phyloP scores from a whole-genome alignment of 23 red algal species.

The Agarophyton chilense region DNA sequence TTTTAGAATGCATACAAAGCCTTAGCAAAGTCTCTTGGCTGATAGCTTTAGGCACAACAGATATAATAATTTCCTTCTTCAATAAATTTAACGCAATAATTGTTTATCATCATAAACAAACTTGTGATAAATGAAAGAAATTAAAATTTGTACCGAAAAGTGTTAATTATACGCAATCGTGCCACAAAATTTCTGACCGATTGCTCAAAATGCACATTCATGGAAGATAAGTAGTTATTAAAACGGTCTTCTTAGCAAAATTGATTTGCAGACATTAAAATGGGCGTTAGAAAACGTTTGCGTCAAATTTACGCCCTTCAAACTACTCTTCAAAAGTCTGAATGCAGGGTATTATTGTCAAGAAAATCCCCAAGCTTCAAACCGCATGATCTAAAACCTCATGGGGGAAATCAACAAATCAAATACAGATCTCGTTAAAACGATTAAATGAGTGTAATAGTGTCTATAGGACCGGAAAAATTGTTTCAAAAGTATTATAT shows the following conservation, averaged over 20 bases:
- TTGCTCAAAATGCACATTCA: background rate
- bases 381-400: background rate
- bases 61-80: background rate
- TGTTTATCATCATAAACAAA: background rate
- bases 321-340: constrained; percentile 29
- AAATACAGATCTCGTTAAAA: background rate
- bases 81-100: background rate
- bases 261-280: background rate
- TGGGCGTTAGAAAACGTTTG: constrained; percentile 10
- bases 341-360: background rate
- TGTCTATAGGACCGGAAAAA: too few species aligned
- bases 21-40: background rate
- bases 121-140: background rate
- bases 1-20: background rate
- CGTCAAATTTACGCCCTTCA: background rate
- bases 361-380: background rate
- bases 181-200: background rate
- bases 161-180: constrained; percentile 15
- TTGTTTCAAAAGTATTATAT: too few species aligned
- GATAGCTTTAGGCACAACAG: background rate
- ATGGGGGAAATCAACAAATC: background rate
- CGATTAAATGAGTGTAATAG: background rate
- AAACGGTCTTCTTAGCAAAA: constrained; percentile 7
- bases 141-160: background rate
- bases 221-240: background rate